These are phyloP conservation scores for Telfairia occidentalis DNA, from an alignment of 331 rosid genomes.

Conservation along the genomic window DNA sequence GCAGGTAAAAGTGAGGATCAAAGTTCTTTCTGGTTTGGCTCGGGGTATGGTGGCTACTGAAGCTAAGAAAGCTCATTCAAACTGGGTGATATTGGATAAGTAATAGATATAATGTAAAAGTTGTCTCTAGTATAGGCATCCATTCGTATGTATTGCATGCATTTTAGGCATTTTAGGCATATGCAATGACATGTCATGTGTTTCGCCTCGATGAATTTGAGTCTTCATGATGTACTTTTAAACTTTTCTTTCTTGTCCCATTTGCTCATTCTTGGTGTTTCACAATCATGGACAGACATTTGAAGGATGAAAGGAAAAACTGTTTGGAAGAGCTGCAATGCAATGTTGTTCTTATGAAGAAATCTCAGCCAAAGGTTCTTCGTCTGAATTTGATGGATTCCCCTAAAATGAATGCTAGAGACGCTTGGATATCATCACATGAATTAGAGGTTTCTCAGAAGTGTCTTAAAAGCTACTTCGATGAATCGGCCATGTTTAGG, in stretches of 20 bases:
- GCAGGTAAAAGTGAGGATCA: slow-evolving; percentile 76
- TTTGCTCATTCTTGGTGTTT: slow-evolving; percentile 13
- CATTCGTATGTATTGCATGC: slow-evolving; percentile 4
- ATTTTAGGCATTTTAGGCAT: slow-evolving; percentile 14
- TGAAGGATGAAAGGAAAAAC: slow-evolving; percentile 65
- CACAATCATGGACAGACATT: slow-evolving; percentile 38
- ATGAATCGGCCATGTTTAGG: slow-evolving; percentile 28
- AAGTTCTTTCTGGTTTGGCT: slow-evolving; percentile 42
- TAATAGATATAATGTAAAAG: slow-evolving; percentile 25
- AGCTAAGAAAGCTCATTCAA: slow-evolving; percentile 75
- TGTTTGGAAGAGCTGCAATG: slow-evolving; percentile 87
- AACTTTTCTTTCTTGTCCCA: background rate
- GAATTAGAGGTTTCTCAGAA: slow-evolving; percentile 28
- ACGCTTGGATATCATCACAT: slow-evolving; percentile 22
- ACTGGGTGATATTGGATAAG: slow-evolving; percentile 94
- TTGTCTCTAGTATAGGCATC: slow-evolving; percentile 16
- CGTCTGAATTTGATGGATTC: slow-evolving; percentile 68
- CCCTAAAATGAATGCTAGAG: slow-evolving; percentile 26
- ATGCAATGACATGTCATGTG: background rate
- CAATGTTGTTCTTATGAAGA: slow-evolving; percentile 71
- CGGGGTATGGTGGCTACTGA: slow-evolving; percentile 73
- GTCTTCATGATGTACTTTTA: background rate
- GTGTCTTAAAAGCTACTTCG: slow-evolving; percentile 31
- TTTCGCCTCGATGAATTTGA: background rate
- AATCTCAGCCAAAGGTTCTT: slow-evolving; percentile 61